phyloP scores from a whole-genome alignment of 2,329 filamentous ascomycete species.

The Aschersonia sp. region DNA sequence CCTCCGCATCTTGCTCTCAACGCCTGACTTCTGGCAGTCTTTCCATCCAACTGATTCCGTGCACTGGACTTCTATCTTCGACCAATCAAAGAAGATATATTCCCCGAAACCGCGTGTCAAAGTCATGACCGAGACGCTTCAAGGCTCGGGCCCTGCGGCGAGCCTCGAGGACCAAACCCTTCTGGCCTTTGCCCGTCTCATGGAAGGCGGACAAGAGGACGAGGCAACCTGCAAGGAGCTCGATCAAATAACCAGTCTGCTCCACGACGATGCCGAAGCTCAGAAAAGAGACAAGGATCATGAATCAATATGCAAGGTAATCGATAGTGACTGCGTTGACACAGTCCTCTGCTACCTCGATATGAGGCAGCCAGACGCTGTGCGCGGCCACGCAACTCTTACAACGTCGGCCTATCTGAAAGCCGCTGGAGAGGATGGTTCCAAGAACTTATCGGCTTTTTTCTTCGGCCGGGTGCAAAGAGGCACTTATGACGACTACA shows the following conservation, averaged over 20 bases:
- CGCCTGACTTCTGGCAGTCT: too few relatives aligned
- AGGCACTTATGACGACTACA: slow-evolving; percentile 74
- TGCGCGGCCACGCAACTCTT: slow-evolving; percentile 70
- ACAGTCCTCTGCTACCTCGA: slow-evolving; percentile 79
- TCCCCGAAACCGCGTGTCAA: too few relatives aligned
- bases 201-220: slow-evolving; percentile 81
- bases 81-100: too few relatives aligned
- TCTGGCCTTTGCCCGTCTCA: slow-evolving; percentile 72
- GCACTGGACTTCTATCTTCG: too few relatives aligned
- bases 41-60: too few relatives aligned
- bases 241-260: slow-evolving; percentile 42
- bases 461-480: slow-evolving; percentile 58
- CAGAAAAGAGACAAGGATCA: slow-evolving; percentile 25
- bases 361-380: slow-evolving; percentile 56
- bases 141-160: slow-evolving; percentile 14
- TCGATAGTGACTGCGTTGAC: slow-evolving; percentile 65
- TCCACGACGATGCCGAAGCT: slow-evolving; percentile 38
- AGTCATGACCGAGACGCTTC: slow-evolving; percentile 19
- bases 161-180: slow-evolving; percentile 49
- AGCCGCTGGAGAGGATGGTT: slow-evolving; percentile 55
- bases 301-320: slow-evolving; percentile 40
- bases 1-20: too few relatives aligned
- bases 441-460: slow-evolving; percentile 56
- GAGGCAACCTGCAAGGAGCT: slow-evolving; percentile 49
- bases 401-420: slow-evolving; percentile 75